Conservation (phyloP, 805 yeast species). For the Wickerhamiella spandovensis region DNA sequence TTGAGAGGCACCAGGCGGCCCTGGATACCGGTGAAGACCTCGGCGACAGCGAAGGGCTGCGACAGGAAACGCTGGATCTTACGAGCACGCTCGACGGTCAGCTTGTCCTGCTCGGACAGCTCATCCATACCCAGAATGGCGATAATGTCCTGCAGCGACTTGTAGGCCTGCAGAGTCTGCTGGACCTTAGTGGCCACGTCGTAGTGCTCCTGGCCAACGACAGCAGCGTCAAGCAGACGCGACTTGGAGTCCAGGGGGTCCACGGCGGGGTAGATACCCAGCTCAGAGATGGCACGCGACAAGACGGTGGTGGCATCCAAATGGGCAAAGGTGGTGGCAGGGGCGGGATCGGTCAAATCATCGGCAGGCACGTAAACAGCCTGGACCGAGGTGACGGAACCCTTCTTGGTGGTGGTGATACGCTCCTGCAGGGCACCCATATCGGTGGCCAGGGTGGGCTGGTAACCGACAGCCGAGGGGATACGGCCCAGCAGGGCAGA, state of each 20-base stretch:
- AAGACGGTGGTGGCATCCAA: slow-evolving; percentile 99
- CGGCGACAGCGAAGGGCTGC: slow-evolving; percentile 99
- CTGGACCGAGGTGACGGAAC: slow-evolving; percentile 99
- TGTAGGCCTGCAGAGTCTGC: slow-evolving; percentile 98
- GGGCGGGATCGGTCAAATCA: slow-evolving; percentile 99
- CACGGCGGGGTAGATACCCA: slow-evolving; percentile 99
- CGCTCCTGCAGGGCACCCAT: slow-evolving; percentile 99
- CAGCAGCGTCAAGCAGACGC: slow-evolving; percentile 91
- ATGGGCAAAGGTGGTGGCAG: slow-evolving; percentile 99
- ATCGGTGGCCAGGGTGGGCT: slow-evolving; percentile 99
- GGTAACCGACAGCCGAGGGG: slow-evolving; percentile 99
- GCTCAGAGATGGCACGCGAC: slow-evolving; percentile 98
- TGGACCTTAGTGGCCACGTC: slow-evolving; percentile 88
- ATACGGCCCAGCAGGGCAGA: slow-evolving; percentile 99
- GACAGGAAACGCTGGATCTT: slow-evolving; percentile 99
- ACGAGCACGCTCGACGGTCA: slow-evolving; percentile 99
- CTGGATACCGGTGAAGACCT: slow-evolving; percentile 99
- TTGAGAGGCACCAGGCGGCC: slow-evolving; percentile 95
- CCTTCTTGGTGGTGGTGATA: slow-evolving; percentile 98
- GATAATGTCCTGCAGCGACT: slow-evolving; percentile 99
- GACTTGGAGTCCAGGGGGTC: slow-evolving; percentile 99
- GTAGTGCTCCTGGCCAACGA: slow-evolving; percentile 98
- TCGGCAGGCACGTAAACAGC: slow-evolving; percentile 99
- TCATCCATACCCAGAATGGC: slow-evolving; percentile 99
- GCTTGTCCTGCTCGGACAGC: slow-evolving; percentile 95